Evolutionary conservation across 2,329 filamentous ascomycete species (phyloP).

Genomic region (Diaporthe caulivora): DNA sequence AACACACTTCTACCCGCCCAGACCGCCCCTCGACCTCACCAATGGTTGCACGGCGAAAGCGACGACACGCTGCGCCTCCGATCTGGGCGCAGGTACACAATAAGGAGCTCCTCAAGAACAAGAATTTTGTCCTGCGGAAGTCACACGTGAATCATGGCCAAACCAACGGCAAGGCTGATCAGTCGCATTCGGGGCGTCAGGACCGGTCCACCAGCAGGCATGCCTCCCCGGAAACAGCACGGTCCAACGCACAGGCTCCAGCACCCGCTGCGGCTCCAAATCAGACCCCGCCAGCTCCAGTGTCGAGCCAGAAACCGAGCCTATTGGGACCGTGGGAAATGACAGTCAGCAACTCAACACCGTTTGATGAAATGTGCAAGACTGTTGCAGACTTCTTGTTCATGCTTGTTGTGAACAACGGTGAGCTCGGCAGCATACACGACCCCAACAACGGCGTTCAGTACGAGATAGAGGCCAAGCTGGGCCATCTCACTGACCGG

Average conservation of each 20-base stretch:
- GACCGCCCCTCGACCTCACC: constrained; percentile 49
- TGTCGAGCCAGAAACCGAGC: constrained; percentile 41
- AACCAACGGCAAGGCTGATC: constrained; percentile 54
- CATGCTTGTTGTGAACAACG: constrained; percentile 74
- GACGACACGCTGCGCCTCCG: constrained; percentile 54
- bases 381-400: constrained; percentile 86
- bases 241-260: constrained; percentile 44
- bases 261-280: constrained; percentile 41
- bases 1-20: constrained; percentile 39
- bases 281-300: constrained; percentile 41
- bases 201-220: constrained; percentile 56
- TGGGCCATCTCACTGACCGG: constrained; percentile 84
- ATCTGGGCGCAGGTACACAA: constrained; percentile 62
- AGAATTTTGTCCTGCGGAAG: constrained; percentile 62
- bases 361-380: constrained; percentile 81
- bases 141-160: constrained; percentile 44
- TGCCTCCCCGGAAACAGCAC: constrained; percentile 60
- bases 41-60: constrained; percentile 53
- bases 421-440: constrained; percentile 73
- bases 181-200: constrained; percentile 33
- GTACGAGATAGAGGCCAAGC: constrained; percentile 94
- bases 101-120: constrained; percentile 53
- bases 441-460: constrained; percentile 67
- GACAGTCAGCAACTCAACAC: constrained; percentile 77
- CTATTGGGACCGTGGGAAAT: constrained; percentile 72